These are phyloP conservation scores for Scalesia atractyloides DNA, from an alignment of 129 eudicot genomes.

Conservation along the genomic window DNA sequence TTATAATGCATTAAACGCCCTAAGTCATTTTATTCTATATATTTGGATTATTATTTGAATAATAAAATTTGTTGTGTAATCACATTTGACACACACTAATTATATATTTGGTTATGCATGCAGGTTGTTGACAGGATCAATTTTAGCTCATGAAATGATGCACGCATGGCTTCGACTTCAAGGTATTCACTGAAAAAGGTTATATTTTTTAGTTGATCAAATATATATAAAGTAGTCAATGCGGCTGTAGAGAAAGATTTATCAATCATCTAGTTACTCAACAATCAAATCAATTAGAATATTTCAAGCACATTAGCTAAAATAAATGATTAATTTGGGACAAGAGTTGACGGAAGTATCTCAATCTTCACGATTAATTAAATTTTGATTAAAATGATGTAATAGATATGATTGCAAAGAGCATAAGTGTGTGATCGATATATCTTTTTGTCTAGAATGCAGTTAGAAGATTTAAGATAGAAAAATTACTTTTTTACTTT, in stretches of 20 bases:
- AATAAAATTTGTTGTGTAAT: background rate
- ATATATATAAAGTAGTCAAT: too few relatives aligned
- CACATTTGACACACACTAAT: background rate
- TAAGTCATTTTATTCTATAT: background rate
- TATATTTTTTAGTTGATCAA: background rate
- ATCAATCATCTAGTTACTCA: too few relatives aligned
- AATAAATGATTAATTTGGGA: background rate
- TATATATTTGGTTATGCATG: slow-evolving; percentile 13
- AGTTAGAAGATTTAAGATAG: too few relatives aligned
- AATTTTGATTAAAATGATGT: background rate
- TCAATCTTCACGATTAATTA: too few relatives aligned
- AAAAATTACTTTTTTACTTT: too few relatives aligned
- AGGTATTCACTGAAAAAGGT: slow-evolving; percentile 39
- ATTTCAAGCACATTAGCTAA: too few relatives aligned
- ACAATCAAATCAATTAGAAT: too few relatives aligned
- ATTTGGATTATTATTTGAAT: background rate
- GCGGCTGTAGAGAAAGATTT: too few relatives aligned
- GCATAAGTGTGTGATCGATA: background rate
- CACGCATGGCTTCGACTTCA: slow-evolving; percentile 86
- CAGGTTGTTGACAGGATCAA: slow-evolving; percentile 87
- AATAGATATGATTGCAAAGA: background rate
- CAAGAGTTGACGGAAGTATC: background rate
- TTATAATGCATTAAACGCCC: background rate
- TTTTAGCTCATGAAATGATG: slow-evolving; percentile 92
- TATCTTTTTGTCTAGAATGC: background rate